Percentiles rank a stretch among this genome's conserved stretches.
These are phyloP conservation scores for Trichoderma endophyticum DNA, from an alignment of 2,329 filamentous ascomycete species.

Conservation along the genomic window DNA sequence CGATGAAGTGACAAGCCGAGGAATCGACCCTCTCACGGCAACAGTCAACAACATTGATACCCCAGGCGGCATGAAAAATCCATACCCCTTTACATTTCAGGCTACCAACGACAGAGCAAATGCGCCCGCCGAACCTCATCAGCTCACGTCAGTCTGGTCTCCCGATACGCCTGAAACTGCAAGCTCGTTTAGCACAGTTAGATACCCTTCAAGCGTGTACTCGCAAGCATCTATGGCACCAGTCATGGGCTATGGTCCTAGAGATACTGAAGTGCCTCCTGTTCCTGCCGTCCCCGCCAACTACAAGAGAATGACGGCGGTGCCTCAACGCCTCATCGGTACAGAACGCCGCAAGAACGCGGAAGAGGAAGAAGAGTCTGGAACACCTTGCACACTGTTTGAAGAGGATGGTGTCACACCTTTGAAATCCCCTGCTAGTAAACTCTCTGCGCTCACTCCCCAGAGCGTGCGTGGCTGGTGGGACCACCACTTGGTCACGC, in stretches of 20 bases:
- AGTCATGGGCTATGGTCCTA: conserved; percentile 3
- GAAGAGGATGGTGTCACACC: conserved; percentile 61
- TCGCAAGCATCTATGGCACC: conserved; percentile 50
- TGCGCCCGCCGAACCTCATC: conserved; percentile 26
- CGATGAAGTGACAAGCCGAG: conserved; percentile 26
- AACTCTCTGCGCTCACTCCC: conserved; percentile 37
- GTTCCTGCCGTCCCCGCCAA: conserved; percentile 55
- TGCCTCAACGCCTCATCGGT: conserved; percentile 37
- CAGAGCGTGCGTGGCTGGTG: conserved; percentile 65
- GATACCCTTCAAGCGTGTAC: conserved; percentile 58
- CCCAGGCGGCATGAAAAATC: conserved; percentile 5
- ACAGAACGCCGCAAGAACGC: conserved; percentile 29
- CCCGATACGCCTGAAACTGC: conserved; percentile 56
- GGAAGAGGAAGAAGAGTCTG: conserved; percentile 49
- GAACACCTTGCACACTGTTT: conserved; percentile 64
- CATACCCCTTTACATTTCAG: conserved; percentile 4
- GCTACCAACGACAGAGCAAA: conserved; percentile 13
- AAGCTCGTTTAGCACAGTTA: conserved; percentile 40
- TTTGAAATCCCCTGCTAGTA: conserved; percentile 39
- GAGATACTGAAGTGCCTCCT: conserved; percentile 49
- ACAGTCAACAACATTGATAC: conserved; percentile 37
- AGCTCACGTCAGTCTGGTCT: conserved; percentile 55
- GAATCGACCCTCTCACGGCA: conserved; percentile 50
- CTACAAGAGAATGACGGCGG: conserved; percentile 34
- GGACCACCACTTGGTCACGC: conserved; percentile 71